Percentiles rank a stretch among this genome's conserved stretches.
phyloP scores from a whole-genome alignment of 257 asterid species.

The Solanum okadae region DNA sequence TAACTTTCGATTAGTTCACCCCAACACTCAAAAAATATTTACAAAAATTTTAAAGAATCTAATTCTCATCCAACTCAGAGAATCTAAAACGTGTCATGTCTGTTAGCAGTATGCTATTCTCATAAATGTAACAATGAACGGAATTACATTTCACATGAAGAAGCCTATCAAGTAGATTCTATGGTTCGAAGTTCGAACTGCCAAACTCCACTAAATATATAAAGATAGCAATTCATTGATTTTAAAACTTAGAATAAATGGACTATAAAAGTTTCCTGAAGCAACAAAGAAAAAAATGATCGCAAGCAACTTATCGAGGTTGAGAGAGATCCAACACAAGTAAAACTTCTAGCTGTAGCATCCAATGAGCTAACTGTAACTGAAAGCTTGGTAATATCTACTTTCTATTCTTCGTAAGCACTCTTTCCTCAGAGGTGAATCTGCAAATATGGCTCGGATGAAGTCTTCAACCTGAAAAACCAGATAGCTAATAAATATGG shows the following conservation, averaged over 20 bases:
- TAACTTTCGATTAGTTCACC: too few relatives aligned
- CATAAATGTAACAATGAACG: not conserved
- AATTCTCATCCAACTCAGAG: not conserved
- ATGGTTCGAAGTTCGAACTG: not conserved
- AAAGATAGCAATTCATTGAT: not conserved
- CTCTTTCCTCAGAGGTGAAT: constrained; percentile 83
- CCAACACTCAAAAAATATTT: too few relatives aligned
- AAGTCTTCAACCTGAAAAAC: constrained; percentile 64
- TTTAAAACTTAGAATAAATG: not conserved
- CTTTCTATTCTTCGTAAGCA: constrained; percentile 64
- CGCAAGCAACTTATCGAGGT: not conserved
- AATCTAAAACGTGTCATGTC: not conserved
- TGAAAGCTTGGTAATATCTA: not conserved
- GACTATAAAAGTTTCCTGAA: not conserved
- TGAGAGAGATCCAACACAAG: not conserved
- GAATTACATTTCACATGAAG: not conserved
- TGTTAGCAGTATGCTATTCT: not conserved
- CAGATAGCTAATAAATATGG: not conserved
- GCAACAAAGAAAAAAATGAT: not conserved
- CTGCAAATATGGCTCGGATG: constrained; percentile 79
- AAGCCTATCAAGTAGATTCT: not conserved
- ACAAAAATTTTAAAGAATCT: not conserved
- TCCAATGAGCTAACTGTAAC: not conserved
- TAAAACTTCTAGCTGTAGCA: not conserved
- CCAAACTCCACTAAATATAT: not conserved